Base-by-base conservation (phyloP, 1,284 basidiomycete species). In the Tilletia indica region DNA sequence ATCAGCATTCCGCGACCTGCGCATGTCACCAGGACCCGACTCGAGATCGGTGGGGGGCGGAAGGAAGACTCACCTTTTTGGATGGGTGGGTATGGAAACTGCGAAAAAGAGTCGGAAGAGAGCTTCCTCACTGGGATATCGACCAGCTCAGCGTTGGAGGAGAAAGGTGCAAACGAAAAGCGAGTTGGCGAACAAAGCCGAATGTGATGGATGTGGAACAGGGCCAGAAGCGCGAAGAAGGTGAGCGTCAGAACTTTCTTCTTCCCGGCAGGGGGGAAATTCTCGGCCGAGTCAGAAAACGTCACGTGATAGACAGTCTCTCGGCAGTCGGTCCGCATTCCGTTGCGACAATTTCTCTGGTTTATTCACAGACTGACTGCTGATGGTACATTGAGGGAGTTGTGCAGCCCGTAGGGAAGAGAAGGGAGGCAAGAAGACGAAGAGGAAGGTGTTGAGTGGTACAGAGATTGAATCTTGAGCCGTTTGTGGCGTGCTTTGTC, bases 141-240 rank as follows among this genome's bases (percentile, higher is more conserved):
- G 31, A 64, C 61, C 61, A 64, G 61, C 61, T 64, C 61, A 64
- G 61, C 61, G 61, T 39, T 34, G 36, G 61, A 64, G 61, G 31
- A 39, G 61, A 42, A 39, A 64, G 19, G 61, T 39, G 38, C 61
- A 42, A 64, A 64, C 34, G 61, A 42, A 39, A 25, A 54, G 51
- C 21, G 61, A 14, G 61, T 64, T 58, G 56, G 42, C 42, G 42
- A 31, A 58, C 56, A 58, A 45, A 58, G 56, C 56, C 56, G 34
- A 34, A 31, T 21, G 12, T 31, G 56, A 34, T 31, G 19, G 56
- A 58, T 58, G 56, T 31, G 34, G 56, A 4, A 21, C 25, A 31
- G 19, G 2, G 51, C 2, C 8, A 54, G n/a, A 1, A 54, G n/a
- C 51, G 51, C 51, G 56, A 31, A 25, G 34, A 58, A 31, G 16